These are phyloP conservation scores for Entomortierella beljakovae DNA, from an alignment of 192 early-diverging fungal species.

Conservation along the genomic window DNA sequence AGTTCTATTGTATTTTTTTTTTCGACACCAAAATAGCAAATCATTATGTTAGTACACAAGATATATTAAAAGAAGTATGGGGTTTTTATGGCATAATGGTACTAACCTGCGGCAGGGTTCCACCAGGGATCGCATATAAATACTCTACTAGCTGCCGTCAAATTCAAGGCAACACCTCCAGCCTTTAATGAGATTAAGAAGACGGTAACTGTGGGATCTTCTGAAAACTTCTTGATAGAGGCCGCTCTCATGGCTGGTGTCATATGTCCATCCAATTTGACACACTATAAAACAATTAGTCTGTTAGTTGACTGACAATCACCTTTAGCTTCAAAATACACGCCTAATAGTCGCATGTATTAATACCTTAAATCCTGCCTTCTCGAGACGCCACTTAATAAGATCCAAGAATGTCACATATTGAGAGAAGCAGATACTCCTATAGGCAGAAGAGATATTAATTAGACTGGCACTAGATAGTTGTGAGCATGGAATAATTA, in stretches of 20 bases:
- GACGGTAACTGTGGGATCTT: conserved; percentile 83
- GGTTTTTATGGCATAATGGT: background rate
- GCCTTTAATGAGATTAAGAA: conserved; percentile 93
- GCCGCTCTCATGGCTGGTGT: conserved; percentile 78
- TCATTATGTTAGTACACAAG: background rate
- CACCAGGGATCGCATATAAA: conserved; percentile 76
- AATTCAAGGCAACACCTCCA: conserved; percentile 91
- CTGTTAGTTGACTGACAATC: background rate
- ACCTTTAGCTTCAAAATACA: too few species aligned
- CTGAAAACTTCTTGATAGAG: conserved; percentile 78
- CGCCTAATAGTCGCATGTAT: too few species aligned
- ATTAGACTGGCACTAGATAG: too few species aligned
- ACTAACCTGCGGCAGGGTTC: conserved; percentile 64
- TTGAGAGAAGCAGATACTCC: conserved; percentile 64
- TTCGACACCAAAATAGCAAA: background rate
- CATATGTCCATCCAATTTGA: conserved; percentile 93
- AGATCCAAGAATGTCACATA: conserved; percentile 92
- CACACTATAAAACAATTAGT: conserved; percentile 47
- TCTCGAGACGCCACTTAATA: conserved; percentile 89
- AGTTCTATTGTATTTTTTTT: conserved; percentile 62
- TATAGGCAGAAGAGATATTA: too few species aligned
- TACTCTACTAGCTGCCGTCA: conserved; percentile 90
- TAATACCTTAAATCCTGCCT: conserved; percentile 81
- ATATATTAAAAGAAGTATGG: background rate
- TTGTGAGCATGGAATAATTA: too few species aligned